These are phyloP conservation scores for Grigorovia yakushimaensis DNA, from an alignment of 805 yeast species.

Conservation along the genomic window DNA sequence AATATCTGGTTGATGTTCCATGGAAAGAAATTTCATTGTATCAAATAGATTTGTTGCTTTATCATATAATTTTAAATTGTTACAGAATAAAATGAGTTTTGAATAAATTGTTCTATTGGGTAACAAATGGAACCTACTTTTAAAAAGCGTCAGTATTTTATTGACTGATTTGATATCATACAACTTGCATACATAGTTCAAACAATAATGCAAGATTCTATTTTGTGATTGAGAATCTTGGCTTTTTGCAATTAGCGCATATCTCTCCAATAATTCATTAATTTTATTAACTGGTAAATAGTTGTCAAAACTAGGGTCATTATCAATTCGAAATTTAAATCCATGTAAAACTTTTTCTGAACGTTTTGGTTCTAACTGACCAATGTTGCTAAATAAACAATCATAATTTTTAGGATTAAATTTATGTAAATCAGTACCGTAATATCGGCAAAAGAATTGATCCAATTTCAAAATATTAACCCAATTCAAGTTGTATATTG, in stretches of 20 bases:
- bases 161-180: constrained; percentile 16
- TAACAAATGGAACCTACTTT: constrained; percentile 13
- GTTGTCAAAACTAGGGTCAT: too few relatives aligned
- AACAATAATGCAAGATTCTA: constrained; percentile 17
- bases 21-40: constrained; percentile 72
- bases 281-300: background rate
- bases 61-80: constrained; percentile 7
- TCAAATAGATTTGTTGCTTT: constrained; percentile 71
- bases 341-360: background rate
- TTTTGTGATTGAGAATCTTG: constrained; percentile 1
- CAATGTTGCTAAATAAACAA: constrained; percentile 17
- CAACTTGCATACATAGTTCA: constrained; percentile 16
- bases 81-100: constrained; percentile 22
- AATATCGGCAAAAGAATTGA: constrained; percentile 16
- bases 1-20: constrained; percentile 55
- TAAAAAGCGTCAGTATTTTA: constrained; percentile 19
- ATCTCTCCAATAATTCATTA: background rate
- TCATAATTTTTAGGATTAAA: constrained; percentile 16
- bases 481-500: constrained; percentile 11
- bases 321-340: too few relatives aligned
- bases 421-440: constrained; percentile 6
- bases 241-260: background rate
- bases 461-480: constrained; percentile 21
- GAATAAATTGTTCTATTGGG: constrained; percentile 25
- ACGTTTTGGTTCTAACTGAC: background rate